phyloP scores from a whole-genome alignment of 2,329 filamentous ascomycete species.

The Sclerotinia nivalis region DNA sequence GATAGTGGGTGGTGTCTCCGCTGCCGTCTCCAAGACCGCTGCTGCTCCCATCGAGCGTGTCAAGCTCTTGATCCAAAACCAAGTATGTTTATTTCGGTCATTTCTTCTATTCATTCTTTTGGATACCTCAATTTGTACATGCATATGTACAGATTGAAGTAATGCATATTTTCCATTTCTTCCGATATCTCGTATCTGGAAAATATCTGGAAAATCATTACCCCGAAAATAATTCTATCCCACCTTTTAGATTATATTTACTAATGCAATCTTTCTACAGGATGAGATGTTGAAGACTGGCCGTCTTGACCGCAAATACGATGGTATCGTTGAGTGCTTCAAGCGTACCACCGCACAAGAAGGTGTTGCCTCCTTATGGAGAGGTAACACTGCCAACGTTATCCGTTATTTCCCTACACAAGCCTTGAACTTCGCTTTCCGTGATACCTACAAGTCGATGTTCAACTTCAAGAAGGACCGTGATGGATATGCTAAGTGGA shows the following conservation, averaged over 20 bases:
- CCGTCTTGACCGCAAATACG: slow-evolving; percentile 97
- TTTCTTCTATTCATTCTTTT: slow-evolving; percentile 21
- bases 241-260: slow-evolving; percentile 6
- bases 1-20: slow-evolving; percentile 98
- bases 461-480: slow-evolving; percentile 99
- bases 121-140: slow-evolving; percentile 29
- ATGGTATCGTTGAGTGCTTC: slow-evolving; percentile 95
- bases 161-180: slow-evolving; percentile 8
- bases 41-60: slow-evolving; percentile 99
- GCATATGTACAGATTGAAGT: slow-evolving; percentile 1
- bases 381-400: slow-evolving; percentile 99
- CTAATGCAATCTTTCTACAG: slow-evolving; percentile 50
- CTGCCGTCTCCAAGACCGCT: slow-evolving; percentile 99
- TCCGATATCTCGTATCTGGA: not conserved
- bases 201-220: slow-evolving; percentile 7
- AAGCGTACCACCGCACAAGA: slow-evolving; percentile 83
- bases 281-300: slow-evolving; percentile 99
- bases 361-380: slow-evolving; percentile 94
- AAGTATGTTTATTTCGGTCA: slow-evolving; percentile 64
- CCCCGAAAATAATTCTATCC: not conserved
- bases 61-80: slow-evolving; percentile 99
- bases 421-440: slow-evolving; percentile 99
- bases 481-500: slow-evolving; percentile 98
- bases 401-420: slow-evolving; percentile 99
- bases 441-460: slow-evolving; percentile 99